Conservation (phyloP, 2,329 filamentous ascomycete genomes). For the Thermothelomyces thermophilus region DNA sequence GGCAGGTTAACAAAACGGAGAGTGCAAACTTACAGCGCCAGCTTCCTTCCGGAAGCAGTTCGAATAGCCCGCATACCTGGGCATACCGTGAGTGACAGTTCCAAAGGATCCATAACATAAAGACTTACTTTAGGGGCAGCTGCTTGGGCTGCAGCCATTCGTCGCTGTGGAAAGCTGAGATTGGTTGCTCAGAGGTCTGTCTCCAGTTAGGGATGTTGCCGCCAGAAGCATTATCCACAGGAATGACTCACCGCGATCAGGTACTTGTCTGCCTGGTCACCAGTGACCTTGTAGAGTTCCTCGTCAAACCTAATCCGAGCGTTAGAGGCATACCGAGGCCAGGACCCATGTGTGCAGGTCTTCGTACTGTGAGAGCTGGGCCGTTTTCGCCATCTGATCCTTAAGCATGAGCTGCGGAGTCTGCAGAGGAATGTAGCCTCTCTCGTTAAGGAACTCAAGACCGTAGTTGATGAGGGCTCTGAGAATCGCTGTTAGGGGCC, state of each 20-base stretch:
- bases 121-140: conserved; percentile 62
- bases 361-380: conserved; percentile 73
- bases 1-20: fast-evolving
- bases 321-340: neutral
- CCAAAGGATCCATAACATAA: no score
- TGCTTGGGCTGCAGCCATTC: conserved; percentile 86
- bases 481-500: conserved; percentile 21
- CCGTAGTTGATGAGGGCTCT: conserved; percentile 94
- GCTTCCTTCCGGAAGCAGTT: conserved; percentile 96
- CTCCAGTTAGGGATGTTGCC: neutral
- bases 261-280: conserved; percentile 82
- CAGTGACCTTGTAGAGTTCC: conserved; percentile 94
- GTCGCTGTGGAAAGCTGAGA: conserved; percentile 85
- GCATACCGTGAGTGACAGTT: neutral
- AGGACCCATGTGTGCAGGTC: neutral
- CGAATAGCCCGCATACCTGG: conserved; percentile 76
- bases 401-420: conserved; percentile 92
- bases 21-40: conserved; percentile 38
- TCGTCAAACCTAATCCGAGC: conserved; percentile 63
- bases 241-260: conserved; percentile 45
- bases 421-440: conserved; percentile 76
- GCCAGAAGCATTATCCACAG: neutral
- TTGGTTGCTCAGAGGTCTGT: conserved; percentile 80
- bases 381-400: conserved; percentile 96
- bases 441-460: conserved; percentile 75